Evolutionary conservation across 768 basidiomycete genomes (phyloP).

Genomic region (Mycena olivaceomarginata): DNA sequence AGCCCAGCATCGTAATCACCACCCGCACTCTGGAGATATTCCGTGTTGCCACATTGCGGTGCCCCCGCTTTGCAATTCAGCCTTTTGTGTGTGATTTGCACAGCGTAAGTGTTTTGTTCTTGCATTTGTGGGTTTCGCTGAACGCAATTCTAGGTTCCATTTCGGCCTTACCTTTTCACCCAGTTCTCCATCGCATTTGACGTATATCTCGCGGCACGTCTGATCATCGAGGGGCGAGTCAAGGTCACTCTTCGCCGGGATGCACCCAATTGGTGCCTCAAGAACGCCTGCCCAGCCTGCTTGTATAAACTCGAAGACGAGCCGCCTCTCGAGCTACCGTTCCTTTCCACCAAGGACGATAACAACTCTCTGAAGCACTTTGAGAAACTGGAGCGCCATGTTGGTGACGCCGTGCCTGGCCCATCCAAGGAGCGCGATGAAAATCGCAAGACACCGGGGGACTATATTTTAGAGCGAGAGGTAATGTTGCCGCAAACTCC

Average conservation of each 20-base stretch:
- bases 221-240: constrained; percentile 46
- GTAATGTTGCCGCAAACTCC: too few relatives aligned
- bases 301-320: constrained; percentile 58
- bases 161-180: constrained; percentile 30
- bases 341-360: constrained; percentile 55
- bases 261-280: constrained; percentile 54
- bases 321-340: constrained; percentile 44
- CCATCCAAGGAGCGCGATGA: constrained; percentile 52
- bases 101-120: constrained; percentile 15
- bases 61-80: constrained; percentile 42
- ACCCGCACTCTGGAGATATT: constrained; percentile 37
- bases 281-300: constrained; percentile 60
- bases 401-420: not conserved
- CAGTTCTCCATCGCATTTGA: constrained; percentile 57
- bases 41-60: constrained; percentile 24
- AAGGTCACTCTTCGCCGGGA: constrained; percentile 50
- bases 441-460: not conserved
- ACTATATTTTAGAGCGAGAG: not conserved
- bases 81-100: constrained; percentile 42
- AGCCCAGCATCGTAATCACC: constrained; percentile 23
- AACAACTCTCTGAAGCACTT: constrained; percentile 46
- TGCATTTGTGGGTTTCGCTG: too few relatives aligned
- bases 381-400: not conserved
- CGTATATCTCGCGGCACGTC: constrained; percentile 54
- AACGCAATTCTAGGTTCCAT: constrained; percentile 12